Percentiles rank a stretch among this genome's conserved stretches.
phyloP scores from a whole-genome alignment of 164 flowering plant genomes.

The Liriodendron chinense region DNA sequence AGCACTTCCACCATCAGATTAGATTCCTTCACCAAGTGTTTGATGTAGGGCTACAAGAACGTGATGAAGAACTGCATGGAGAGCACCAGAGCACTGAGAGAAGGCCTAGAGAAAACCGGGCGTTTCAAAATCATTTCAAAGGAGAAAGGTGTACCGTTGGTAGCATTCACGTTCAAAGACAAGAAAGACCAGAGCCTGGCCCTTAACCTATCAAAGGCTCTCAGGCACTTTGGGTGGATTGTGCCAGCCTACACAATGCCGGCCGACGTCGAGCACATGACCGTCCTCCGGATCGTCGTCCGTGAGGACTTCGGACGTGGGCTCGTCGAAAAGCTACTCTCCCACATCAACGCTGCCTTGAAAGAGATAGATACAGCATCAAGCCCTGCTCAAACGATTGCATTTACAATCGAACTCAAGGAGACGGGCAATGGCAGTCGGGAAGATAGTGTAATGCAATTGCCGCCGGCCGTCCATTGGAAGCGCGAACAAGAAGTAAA shows the following conservation, averaged over 20 bases:
- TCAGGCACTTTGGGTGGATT: conserved; percentile 28
- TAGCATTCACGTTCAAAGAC: conserved; percentile 31
- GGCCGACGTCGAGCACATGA: conserved; percentile 19
- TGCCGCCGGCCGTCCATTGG: conserved; percentile 16
- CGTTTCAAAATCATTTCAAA: conserved; percentile 25
- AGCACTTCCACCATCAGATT: not conserved
- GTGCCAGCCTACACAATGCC: conserved; percentile 31
- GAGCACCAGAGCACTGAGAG: conserved; percentile 14
- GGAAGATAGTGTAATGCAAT: conserved; percentile 6
- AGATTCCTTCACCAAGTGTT: not conserved
- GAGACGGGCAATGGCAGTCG: not conserved
- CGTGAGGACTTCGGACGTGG: conserved; percentile 25
- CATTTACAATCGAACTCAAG: conserved; percentile 14
- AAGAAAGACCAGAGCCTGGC: conserved; percentile 14
- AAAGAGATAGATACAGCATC: conserved; percentile 5
- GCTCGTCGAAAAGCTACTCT: conserved; percentile 19
- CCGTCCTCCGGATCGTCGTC: conserved; percentile 21
- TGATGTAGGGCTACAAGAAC: conserved; percentile 23
- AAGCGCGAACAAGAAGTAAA: conserved; percentile 10
- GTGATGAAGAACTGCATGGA: conserved; percentile 30
- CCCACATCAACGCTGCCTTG: conserved; percentile 11
- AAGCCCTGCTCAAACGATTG: not conserved
- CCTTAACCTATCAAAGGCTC: conserved; percentile 24
- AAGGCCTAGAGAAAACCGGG: conserved; percentile 22
- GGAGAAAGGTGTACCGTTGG: conserved; percentile 24